Conservation (phyloP, 257 asterid species). For the Marsdenia floribunda region DNA sequence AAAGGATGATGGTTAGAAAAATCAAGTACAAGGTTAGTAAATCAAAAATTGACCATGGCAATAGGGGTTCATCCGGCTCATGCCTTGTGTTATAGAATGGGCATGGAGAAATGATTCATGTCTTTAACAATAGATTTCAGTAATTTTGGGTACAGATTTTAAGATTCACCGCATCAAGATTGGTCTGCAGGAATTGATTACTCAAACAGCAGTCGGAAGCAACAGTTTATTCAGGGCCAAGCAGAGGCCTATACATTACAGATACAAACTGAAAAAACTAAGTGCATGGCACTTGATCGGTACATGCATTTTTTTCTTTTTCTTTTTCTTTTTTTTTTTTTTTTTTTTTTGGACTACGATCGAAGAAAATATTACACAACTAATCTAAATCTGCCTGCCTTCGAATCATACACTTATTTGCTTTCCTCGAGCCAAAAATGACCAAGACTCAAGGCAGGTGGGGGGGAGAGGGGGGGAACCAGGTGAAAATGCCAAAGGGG, state of each 20-base stretch:
- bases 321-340: no score
- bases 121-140: not conserved
- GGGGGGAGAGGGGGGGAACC: not conserved
- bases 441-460: conserved; percentile 8
- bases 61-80: no score
- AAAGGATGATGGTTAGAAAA: no score
- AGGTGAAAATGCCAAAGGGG: conserved; percentile 73
- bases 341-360: no score
- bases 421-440: conserved; percentile 5
- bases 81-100: no score
- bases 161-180: not conserved
- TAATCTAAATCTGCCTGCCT: conserved; percentile 20
- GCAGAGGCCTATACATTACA: not conserved
- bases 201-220: not conserved
- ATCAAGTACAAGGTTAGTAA: no score
- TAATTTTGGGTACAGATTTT: not conserved
- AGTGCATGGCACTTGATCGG: conserved; percentile 11
- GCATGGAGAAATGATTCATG: not conserved
- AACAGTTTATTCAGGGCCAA: conserved; percentile 9
- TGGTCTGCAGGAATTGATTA: not conserved
- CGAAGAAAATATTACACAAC: not conserved
- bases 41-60: no score
- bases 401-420: conserved; percentile 4
- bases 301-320: conserved; percentile 2
- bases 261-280: not conserved